Conservation (phyloP, 768 basidiomycete species). For the Cystoderma amianthinum region DNA sequence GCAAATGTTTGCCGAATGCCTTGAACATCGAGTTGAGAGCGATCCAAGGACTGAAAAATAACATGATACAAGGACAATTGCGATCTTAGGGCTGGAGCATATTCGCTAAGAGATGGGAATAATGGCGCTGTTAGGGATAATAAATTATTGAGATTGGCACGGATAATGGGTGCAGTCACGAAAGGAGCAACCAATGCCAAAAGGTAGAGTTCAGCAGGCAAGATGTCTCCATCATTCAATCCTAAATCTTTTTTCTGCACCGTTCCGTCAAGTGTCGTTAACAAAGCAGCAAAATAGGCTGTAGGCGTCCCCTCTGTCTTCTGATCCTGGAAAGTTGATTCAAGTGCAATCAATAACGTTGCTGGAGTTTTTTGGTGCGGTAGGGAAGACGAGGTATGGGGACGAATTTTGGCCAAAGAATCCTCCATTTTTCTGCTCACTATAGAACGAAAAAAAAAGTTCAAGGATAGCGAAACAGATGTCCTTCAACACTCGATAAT, state of each 20-base stretch:
- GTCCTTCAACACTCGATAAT: not conserved
- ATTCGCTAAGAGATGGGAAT: constrained; percentile 55
- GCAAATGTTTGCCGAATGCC: constrained; percentile 79
- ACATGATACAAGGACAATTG: constrained; percentile 72
- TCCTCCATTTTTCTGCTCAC: constrained; percentile 49
- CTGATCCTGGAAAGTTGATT: constrained; percentile 71
- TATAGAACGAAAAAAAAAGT: no score
- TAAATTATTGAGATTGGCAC: constrained; percentile 64
- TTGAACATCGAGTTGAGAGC: constrained; percentile 58
- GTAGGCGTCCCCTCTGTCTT: constrained; percentile 64
- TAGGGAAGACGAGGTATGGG: constrained; percentile 76
- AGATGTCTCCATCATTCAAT: constrained; percentile 61
- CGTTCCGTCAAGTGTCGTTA: constrained; percentile 78
- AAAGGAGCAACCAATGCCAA: constrained; percentile 72
- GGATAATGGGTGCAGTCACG: constrained; percentile 75
- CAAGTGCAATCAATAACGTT: constrained; percentile 76
- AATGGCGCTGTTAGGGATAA: constrained; percentile 73
- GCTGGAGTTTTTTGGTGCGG: constrained; percentile 88
- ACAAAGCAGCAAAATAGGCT: constrained; percentile 91
- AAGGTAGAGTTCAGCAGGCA: constrained; percentile 83
- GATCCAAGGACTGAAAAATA: constrained; percentile 65
- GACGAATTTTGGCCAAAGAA: constrained; percentile 78
- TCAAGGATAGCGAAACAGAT: not conserved
- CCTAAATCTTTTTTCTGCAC: constrained; percentile 49
- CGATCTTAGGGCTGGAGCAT: constrained; percentile 82